A percentile compares a stretch with the other conserved stretches of the same genome.
These are phyloP conservation scores for Talaromyces sp. DNA, from an alignment of 2,329 filamentous ascomycete species.

Conservation along the genomic window DNA sequence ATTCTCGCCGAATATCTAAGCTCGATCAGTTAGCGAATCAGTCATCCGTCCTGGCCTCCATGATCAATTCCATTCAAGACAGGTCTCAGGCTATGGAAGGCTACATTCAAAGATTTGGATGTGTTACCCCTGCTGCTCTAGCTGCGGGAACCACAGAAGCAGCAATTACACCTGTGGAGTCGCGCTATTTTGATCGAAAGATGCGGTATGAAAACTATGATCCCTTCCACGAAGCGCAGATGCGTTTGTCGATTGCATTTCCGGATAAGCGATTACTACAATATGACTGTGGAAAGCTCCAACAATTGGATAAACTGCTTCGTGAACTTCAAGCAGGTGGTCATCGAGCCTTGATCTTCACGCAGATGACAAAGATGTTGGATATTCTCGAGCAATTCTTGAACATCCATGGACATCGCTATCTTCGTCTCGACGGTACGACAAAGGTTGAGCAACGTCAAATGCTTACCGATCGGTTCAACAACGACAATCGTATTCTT, in stretches of 20 bases:
- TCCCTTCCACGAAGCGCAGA: conserved; percentile 89
- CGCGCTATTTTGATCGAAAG: conserved; percentile 43
- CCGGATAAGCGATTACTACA: conserved; percentile 94
- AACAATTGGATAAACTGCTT: conserved; percentile 80
- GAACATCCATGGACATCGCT: conserved; percentile 96
- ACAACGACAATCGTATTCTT: conserved; percentile 85
- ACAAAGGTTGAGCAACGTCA: conserved; percentile 96
- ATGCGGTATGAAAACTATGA: conserved; percentile 62
- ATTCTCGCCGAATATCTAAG: conserved; percentile 61
- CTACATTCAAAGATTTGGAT: conserved; percentile 82
- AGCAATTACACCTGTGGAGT: conserved; percentile 63
- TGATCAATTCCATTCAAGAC: conserved; percentile 73
- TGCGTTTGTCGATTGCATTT: conserved; percentile 92
- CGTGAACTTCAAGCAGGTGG: conserved; percentile 84
- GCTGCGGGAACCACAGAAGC: conserved; percentile 72
- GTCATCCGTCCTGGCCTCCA: conserved; percentile 52
- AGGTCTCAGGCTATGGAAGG: conserved; percentile 71
- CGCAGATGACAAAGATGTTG: conserved; percentile 98
- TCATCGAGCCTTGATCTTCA: conserved; percentile 95
- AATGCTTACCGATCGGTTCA: conserved; percentile 94
- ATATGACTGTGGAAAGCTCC: conserved; percentile 96
- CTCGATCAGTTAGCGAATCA: conserved; percentile 74
- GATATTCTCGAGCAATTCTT: conserved; percentile 97
- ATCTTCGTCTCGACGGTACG: conserved; percentile 91
- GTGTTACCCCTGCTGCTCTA: conserved; percentile 84